Evolutionary conservation across 495 filamentous ascomycete species (phyloP).

Genomic region (Aspergillus diversus): DNA sequence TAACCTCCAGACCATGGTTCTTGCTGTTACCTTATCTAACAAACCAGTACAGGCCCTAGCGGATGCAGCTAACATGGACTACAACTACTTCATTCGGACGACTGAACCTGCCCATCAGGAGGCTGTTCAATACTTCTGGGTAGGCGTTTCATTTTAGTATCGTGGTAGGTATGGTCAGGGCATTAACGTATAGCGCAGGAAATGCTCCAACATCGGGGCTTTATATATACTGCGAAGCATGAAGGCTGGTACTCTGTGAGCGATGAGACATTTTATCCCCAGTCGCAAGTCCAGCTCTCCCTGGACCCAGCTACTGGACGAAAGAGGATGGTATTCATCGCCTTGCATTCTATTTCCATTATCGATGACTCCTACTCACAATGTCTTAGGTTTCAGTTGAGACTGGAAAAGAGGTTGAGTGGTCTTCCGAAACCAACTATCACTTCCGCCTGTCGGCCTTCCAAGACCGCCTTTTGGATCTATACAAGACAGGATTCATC

Average conservation of each 20-base stretch:
- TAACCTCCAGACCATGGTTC: neutral
- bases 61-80: conserved; percentile 63
- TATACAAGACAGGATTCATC: conserved; percentile 79
- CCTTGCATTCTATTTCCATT: neutral
- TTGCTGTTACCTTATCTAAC: neutral
- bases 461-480: conserved; percentile 69
- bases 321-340: conserved; percentile 65
- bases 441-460: conserved; percentile 90
- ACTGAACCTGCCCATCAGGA: conserved; percentile 80
- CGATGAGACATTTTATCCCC: conserved; percentile 95
- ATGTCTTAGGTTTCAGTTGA: conserved; percentile 66
- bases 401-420: conserved; percentile 90
- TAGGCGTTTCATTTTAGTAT: conserved; percentile 32
- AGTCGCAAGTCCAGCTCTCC: conserved; percentile 69
- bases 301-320: conserved; percentile 79
- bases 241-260: conserved; percentile 96
- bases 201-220: conserved; percentile 70
- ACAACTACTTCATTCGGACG: conserved; percentile 89
- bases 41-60: conserved; percentile 59
- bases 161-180: neutral
- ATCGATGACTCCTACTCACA: neutral
- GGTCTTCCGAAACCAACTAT: conserved; percentile 93
- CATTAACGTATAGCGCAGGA: conserved; percentile 41
- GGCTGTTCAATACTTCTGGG: conserved; percentile 92
- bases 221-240: conserved; percentile 85